Percentiles rank a stretch among this genome's conserved stretches.
These are phyloP conservation scores for Monilinia vaccinii-corymbosi DNA, from an alignment of 2,329 filamentous ascomycete genomes.

Conservation along the genomic window DNA sequence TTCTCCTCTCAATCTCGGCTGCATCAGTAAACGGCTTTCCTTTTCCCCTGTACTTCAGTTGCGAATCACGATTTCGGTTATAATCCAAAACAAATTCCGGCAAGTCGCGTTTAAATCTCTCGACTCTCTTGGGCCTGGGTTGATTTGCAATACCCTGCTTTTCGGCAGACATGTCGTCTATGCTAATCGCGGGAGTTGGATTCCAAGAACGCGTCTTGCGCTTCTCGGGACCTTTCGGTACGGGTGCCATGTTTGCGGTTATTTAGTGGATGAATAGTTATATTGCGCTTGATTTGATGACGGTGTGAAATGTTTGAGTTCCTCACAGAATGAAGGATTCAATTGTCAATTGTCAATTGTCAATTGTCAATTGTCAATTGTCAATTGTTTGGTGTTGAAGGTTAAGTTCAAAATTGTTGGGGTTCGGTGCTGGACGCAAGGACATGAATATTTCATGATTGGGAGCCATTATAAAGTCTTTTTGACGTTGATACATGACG, in stretches of 20 bases:
- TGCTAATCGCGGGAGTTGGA: background rate
- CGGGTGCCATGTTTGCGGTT: background rate
- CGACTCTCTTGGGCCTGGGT: background rate
- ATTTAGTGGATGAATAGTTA: background rate
- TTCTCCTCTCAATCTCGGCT: background rate
- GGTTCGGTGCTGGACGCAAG: background rate
- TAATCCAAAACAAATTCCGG: background rate
- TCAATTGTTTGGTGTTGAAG: background rate
- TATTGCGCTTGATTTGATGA: background rate
- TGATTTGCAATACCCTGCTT: background rate
- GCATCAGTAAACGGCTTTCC: background rate
- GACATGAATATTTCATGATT: background rate
- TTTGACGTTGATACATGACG: background rate
- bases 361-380: background rate
- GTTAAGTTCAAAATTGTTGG: background rate
- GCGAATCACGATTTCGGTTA: background rate
- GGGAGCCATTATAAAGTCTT: background rate
- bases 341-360: no score
- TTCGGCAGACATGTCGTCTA: background rate
- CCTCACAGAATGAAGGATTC: no score
- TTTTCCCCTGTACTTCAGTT: background rate
- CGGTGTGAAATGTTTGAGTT: no score
- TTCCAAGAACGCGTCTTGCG: background rate
- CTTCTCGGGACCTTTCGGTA: background rate
- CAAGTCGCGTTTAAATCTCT: background rate